phyloP scores from a whole-genome alignment of 2,329 filamentous ascomycete genomes.

The Hymenoscyphus fructigenus region DNA sequence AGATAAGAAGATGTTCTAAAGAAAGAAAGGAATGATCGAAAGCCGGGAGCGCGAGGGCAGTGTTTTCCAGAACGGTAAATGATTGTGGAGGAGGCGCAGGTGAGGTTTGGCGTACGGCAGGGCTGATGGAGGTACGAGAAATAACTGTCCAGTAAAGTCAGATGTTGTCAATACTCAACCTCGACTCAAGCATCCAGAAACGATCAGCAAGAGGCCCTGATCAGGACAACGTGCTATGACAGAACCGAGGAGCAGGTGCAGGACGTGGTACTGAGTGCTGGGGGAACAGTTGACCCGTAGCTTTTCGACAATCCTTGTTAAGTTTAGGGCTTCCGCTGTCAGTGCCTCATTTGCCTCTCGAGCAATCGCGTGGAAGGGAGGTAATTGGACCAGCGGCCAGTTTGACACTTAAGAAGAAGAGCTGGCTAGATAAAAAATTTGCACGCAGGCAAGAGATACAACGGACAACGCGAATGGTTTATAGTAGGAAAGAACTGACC shows the following conservation, averaged over 20 bases:
- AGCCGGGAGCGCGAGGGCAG: neutral
- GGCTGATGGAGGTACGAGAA: slow-evolving; percentile 2
- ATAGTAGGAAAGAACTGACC: neutral
- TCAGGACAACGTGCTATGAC: neutral
- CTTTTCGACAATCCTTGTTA: slow-evolving; percentile 14
- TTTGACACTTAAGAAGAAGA: neutral
- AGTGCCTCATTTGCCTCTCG: slow-evolving; percentile 21
- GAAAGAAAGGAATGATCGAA: neutral
- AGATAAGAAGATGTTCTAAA: slow-evolving; percentile 3
- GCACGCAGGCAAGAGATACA: neutral
- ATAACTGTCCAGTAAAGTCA: slow-evolving; percentile 7
- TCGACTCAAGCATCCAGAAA: neutral
- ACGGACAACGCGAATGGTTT: neutral
- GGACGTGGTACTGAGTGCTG: neutral
- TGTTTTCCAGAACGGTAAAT: slow-evolving; percentile 9
- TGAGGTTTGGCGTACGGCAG: slow-evolving; percentile 2
- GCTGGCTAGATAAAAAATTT: neutral
- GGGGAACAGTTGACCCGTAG: slow-evolving; percentile 10
- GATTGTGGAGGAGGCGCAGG: slow-evolving; percentile 21
- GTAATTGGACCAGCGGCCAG: neutral
- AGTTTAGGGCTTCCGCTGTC: slow-evolving; percentile 12
- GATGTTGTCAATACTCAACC: slow-evolving; percentile 1
- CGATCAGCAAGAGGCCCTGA: neutral
- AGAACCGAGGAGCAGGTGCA: slow-evolving; percentile 2
- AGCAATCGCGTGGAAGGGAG: neutral